Evolutionary conservation across 306 rosid species (phyloP), one percentile per base, ranked within the genome.

Genomic region (Begonia loranthoides): DNA sequence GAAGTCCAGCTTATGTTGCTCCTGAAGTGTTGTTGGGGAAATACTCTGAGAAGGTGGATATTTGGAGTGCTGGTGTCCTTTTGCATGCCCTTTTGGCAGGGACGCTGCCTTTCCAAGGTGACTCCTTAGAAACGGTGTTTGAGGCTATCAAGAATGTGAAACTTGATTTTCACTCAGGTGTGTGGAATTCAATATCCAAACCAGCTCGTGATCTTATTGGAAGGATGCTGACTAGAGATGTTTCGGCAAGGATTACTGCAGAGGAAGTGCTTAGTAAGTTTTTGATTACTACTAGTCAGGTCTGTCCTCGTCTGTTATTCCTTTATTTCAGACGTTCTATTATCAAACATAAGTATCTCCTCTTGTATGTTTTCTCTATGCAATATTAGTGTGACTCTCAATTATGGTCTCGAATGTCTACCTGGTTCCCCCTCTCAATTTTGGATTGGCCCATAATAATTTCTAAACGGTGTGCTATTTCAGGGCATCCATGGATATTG

Each of bases 1-100:
- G 99, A 75, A 92, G 99, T 77, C 99, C 99, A n/a, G 99, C 99
- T 56, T 92, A 92, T 75, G 99, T 92, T 43, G 99, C 99, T 58
- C 99, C 99, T 9, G 99, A 92, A 66, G 96, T 92, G 66, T 66
- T 92, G 70, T 47, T 55, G 10, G 96, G 94, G 12, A 76, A 71
- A 50, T 92, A 92, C 58, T 71, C 83, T 7, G 94, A 86, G 79
- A 92, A 83, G 79, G 99, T 83, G 52, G 99, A 92, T 75, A 70
- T 86, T 59, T 92, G 99, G 99, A 92, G 99, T 71, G 96, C 99
- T 57, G 99, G 96, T 52, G 94, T 92, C 55, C 94, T 92, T 63
- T 71, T 92, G 59, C 88, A 92, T 41, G 86, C 79, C n/a, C 83
- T 92, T 64, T 76, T 92, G 70, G 82, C 71, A 51, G 96, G 96